Percentiles rank a stretch among this genome's conserved stretches.
These are phyloP conservation scores for Daedaleopsis sinensis DNA, from an alignment of 768 basidiomycete species.

Conservation along the genomic window DNA sequence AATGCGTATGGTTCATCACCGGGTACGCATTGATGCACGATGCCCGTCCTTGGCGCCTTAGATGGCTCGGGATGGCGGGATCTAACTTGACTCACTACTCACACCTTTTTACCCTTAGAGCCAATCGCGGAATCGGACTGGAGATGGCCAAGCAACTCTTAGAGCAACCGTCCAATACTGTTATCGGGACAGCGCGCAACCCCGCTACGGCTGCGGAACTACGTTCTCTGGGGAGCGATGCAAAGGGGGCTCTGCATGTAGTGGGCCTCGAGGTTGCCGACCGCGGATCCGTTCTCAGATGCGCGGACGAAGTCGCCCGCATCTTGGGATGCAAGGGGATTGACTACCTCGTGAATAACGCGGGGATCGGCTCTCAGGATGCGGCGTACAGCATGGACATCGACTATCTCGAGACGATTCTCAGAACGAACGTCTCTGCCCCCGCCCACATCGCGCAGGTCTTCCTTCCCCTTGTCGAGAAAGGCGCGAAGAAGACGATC, in stretches of 20 bases:
- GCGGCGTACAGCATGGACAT: constrained; percentile 4
- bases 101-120: constrained; percentile 4
- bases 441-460: constrained; percentile 9
- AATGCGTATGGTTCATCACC: no score
- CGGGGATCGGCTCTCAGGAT: constrained; percentile 25
- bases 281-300: constrained; percentile 28
- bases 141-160: constrained; percentile 31
- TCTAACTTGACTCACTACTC: no score
- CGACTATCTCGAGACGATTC: not conserved
- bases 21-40: no score
- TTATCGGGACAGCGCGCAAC: constrained; percentile 36
- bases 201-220: constrained; percentile 26
- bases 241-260: constrained; percentile 36
- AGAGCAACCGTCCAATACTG: constrained; percentile 20
- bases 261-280: constrained; percentile 35
- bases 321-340: constrained; percentile 32
- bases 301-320: constrained; percentile 24
- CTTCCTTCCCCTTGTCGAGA: constrained; percentile 9
- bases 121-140: constrained; percentile 35
- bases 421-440: constrained; percentile 11
- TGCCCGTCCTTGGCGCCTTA: no score
- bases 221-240: constrained; percentile 21
- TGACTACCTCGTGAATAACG: constrained; percentile 44
- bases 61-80: no score
- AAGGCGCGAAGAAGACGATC: constrained; percentile 9